phyloP scores from a whole-genome alignment of 2,329 filamentous ascomycete genomes.

The Alternaria burnsii region DNA sequence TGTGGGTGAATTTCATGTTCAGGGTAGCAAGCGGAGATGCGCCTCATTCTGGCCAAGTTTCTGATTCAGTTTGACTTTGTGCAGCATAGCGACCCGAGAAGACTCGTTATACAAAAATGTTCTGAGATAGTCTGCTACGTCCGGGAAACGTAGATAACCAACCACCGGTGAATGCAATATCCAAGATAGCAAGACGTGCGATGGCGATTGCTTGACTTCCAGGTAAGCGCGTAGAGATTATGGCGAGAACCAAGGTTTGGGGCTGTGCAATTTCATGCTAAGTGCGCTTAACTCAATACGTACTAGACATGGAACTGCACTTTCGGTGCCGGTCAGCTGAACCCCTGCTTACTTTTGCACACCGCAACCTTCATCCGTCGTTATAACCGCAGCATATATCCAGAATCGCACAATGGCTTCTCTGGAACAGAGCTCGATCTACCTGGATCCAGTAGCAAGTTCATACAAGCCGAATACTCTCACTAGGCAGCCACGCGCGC shows the following conservation, averaged over 20 bases:
- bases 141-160: background rate
- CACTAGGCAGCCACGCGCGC: background rate
- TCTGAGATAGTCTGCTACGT: too few species aligned
- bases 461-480: background rate
- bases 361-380: background rate
- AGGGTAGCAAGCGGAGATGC: too few species aligned
- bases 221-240: background rate
- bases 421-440: background rate
- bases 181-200: background rate
- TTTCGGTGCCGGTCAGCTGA: background rate
- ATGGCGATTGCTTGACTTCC: background rate
- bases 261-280: background rate
- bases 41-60: too few species aligned
- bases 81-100: too few species aligned
- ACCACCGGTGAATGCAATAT: background rate
- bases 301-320: constrained; percentile 14
- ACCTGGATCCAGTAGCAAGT: background rate
- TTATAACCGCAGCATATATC: background rate
- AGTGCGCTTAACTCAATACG: constrained; percentile 3
- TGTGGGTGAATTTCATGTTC: too few species aligned
- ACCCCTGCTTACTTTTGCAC: constrained; percentile 11
- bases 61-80: too few species aligned
- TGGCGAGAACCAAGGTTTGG: background rate
- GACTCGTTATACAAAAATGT: too few species aligned
- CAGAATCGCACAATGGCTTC: background rate